Base-by-base conservation (phyloP, 306 rosid genomes). In the Hippophae gyantsensis region DNA sequence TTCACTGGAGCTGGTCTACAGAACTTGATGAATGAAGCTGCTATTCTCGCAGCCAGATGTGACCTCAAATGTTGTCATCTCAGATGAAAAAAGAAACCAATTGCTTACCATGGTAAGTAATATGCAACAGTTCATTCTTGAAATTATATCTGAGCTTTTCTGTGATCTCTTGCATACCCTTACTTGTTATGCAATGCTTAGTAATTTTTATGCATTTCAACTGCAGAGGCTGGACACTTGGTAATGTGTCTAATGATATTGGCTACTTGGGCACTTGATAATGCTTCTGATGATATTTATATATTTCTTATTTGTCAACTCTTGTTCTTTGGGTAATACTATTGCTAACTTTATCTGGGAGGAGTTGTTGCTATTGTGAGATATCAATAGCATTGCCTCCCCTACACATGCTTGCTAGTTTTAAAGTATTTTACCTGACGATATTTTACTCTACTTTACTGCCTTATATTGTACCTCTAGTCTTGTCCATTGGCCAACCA, bases 341-440 rank as follows among this genome's bases (percentile, higher is more conserved):
- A 89, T 93, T 81, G 97, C 97, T 61, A 93, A 93, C 85, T 84
- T 90, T 13, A 89, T 93, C 41, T 93, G 97, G 99, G 99, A 93
- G 82, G 97, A 93, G 77, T 76, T 83, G 44, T 69, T 93, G 82
- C 99, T 18, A 18, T 18, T 18, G 23, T 18, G 23, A 18, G 23
- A 18, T 18, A 18, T 18, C 23, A 18, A 18, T 18, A 18, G 1
- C 23, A 18, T 18, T 18, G 23, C 23, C 23, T 18, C 23, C 1
- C 1, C 23, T 18, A 18, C 23, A 18, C 23, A 18, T 18, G 1
- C 23, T 18, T 18, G 23, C 23, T 18, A 18, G 1, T 18, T 18
- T 18, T 18, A 18, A 18, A 18, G 23, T 18, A 18, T 1, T 18
- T 18, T 18, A 18, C 23, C 23, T 18, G 23, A 18, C 23, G 0